Evolutionary conservation across 2,329 filamentous ascomycete genomes (phyloP).

Genomic region (Aspergillus sp.): DNA sequence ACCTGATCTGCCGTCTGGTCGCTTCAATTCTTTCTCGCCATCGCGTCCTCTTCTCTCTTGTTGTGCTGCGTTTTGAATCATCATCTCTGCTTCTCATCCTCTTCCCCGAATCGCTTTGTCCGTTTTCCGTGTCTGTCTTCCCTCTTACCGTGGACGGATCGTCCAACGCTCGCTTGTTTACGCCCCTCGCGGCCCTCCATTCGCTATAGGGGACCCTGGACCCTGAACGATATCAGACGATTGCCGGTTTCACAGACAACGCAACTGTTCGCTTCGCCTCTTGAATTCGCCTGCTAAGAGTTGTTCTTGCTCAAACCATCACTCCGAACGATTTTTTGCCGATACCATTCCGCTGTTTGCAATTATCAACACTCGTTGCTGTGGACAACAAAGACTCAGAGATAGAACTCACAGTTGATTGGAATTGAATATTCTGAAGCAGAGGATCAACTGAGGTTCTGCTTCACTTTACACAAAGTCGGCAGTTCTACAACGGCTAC

Average conservation of each 20-base stretch:
- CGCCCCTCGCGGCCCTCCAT: constrained; percentile 14
- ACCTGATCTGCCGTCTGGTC: constrained; percentile 18
- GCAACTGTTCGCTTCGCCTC: background rate
- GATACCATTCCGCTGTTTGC: background rate
- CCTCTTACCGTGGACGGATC: constrained; percentile 4
- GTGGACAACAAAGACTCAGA: constrained; percentile 1
- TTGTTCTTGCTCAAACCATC: background rate
- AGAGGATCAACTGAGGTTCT: constrained; percentile 16
- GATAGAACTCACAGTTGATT: background rate
- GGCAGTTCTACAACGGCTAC: background rate
- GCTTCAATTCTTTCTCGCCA: constrained; percentile 18
- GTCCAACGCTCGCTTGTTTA: constrained; percentile 32
- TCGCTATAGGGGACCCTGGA: constrained; percentile 16
- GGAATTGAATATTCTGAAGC: background rate
- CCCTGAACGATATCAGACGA: constrained; percentile 24
- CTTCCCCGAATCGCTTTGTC: background rate
- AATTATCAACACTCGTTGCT: constrained; percentile 14
- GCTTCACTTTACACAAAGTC: background rate
- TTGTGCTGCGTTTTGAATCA: constrained; percentile 12
- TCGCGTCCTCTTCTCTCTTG: constrained; percentile 14
- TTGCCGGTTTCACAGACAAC: constrained; percentile 25
- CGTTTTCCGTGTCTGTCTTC: background rate
- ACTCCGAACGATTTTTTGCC: background rate
- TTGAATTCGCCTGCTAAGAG: background rate
- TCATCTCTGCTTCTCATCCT: constrained; percentile 3